Evolutionary conservation across 441 rosid species (phyloP).

Genomic region (Brassica balearica): DNA sequence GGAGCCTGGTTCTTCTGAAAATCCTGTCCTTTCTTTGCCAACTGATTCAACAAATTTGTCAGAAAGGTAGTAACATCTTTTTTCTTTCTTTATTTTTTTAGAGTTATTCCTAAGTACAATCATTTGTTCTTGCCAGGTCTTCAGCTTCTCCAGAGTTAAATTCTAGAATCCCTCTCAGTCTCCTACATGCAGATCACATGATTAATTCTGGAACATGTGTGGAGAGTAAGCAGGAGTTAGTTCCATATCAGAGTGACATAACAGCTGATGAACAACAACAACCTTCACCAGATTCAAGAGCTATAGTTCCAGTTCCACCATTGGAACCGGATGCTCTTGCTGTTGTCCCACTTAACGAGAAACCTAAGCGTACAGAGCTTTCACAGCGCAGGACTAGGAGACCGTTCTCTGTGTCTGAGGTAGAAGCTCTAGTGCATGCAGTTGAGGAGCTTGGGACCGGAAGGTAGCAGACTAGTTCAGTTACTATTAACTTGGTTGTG

Average conservation of each 20-base stretch:
- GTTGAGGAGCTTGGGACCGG: slow-evolving; percentile 75
- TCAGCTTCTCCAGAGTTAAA: slow-evolving; percentile 45
- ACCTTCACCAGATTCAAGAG: slow-evolving; percentile 47
- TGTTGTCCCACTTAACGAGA: slow-evolving; percentile 34
- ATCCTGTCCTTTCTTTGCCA: slow-evolving; percentile 32
- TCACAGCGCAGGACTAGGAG: slow-evolving; percentile 67
- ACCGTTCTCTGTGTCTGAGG: slow-evolving; percentile 70
- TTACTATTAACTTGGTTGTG: not conserved
- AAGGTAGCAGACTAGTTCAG: slow-evolving; percentile 46
- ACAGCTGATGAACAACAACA: slow-evolving; percentile 41
- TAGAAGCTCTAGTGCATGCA: slow-evolving; percentile 69
- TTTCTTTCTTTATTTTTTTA: not conserved
- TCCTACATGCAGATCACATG: slow-evolving; percentile 38
- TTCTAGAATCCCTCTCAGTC: slow-evolving; percentile 43
- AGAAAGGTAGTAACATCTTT: slow-evolving; percentile 20
- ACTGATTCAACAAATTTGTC: slow-evolving; percentile 34
- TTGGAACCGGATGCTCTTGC: slow-evolving; percentile 41
- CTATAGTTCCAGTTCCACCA: slow-evolving; percentile 54
- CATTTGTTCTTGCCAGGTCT: slow-evolving; percentile 53
- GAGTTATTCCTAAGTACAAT: slow-evolving; percentile 19
- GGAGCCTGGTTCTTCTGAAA: slow-evolving; percentile 55
- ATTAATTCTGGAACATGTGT: slow-evolving; percentile 1
- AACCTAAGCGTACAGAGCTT: slow-evolving; percentile 52
- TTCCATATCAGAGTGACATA: slow-evolving; percentile 42
- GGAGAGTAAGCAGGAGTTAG: slow-evolving; percentile 48